Percentiles rank a stretch among this genome's conserved stretches.
These are phyloP conservation scores for Blastocrithidia nonstop DNA, from an alignment of 208 protist genomes.

Conservation along the genomic window DNA sequence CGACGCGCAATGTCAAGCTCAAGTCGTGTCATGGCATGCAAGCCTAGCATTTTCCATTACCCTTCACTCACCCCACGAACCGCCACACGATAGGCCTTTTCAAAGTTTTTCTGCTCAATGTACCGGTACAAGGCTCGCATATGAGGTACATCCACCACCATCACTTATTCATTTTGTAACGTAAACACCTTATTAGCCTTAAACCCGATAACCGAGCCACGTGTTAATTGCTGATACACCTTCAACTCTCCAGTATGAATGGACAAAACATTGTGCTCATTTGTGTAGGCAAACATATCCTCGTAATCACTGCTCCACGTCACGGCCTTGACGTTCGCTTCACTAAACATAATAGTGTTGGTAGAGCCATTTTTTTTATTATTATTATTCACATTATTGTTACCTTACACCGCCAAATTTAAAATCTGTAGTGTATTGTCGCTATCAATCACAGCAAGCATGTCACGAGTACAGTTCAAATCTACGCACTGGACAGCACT, in stretches of 20 bases:
- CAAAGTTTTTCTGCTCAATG: conserved; percentile 84
- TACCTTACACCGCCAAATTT: conserved; percentile 38
- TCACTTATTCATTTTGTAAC: conserved; percentile 69
- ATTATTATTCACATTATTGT: no score
- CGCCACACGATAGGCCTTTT: conserved; percentile 83
- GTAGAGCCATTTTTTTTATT: no score
- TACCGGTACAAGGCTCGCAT: conserved; percentile 83
- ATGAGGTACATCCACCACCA: conserved; percentile 89
- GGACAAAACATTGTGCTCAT: conserved; percentile 54
- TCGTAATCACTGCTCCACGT: conserved; percentile 91
- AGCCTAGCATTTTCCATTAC: conserved; percentile 90
- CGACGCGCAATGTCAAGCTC: conserved; percentile 83
- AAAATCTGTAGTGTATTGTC: conserved; percentile 81
- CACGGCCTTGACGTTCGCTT: conserved; percentile 77
- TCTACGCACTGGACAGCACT: conserved; percentile 79
- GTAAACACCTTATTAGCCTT: conserved; percentile 91
- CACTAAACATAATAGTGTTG: conserved; percentile 83
- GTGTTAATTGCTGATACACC: conserved; percentile 84
- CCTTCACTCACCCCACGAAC: conserved; percentile 86
- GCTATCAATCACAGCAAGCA: conserved; percentile 90
- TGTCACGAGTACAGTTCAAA: conserved; percentile 65
- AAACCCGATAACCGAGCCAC: conserved; percentile 92
- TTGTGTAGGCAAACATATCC: conserved; percentile 91
- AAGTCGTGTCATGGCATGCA: conserved; percentile 82
- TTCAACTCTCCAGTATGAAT: conserved; percentile 90